Evolutionary conservation across 257 asterid genomes (phyloP), one percentile per base, ranked within the genome.

Genomic region (Solanum infundibuliforme): DNA sequence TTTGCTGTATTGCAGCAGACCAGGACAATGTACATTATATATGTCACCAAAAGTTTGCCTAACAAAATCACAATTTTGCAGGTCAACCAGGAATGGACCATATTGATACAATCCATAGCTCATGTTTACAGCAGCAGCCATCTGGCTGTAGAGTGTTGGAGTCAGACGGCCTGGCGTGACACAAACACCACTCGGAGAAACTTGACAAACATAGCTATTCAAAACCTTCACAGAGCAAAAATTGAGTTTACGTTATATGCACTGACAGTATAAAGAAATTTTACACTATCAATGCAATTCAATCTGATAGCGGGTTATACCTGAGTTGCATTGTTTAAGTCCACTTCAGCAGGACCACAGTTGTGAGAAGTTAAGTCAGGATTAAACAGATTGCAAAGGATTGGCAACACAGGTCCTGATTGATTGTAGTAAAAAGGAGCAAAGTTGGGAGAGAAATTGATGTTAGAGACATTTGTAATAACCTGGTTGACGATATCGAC

Each of bases 121-220:
- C 83, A 89, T 88, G 83, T 89, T 92, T 62, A 60, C 86, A 8
- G 89, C 66, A 23, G 90, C 71, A 2, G 86, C 83, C 36, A 90
- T 46, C 25, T 88, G 87, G 18, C 73, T 77, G 88, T 92, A 92
- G 27, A 27, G 66, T 4, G 11, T 7, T 1, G 92, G 93, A 34
- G 93, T 92, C 65, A 90, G 81, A 58, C 94, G 83, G 4, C 94
- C 94, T 1, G 82, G 66, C 16, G 94, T 89, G 11, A 72, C 87
- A 34, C 94, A 92, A 8, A 85, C 83, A 20, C 91, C 92, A 7
- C 66, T 36, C 2, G 72, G 32, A 11, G 94, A 89, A 86, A 84
- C 90, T 48, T 92, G 38, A 62, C 94, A 92, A 10, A 92, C 88
- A 7, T 88, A 90, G 79, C 27, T 71, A 71, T 14, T 74, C 92